These are phyloP conservation scores for Termitomyces titanicus DNA, from an alignment of 768 basidiomycete genomes.

Conservation along the genomic window DNA sequence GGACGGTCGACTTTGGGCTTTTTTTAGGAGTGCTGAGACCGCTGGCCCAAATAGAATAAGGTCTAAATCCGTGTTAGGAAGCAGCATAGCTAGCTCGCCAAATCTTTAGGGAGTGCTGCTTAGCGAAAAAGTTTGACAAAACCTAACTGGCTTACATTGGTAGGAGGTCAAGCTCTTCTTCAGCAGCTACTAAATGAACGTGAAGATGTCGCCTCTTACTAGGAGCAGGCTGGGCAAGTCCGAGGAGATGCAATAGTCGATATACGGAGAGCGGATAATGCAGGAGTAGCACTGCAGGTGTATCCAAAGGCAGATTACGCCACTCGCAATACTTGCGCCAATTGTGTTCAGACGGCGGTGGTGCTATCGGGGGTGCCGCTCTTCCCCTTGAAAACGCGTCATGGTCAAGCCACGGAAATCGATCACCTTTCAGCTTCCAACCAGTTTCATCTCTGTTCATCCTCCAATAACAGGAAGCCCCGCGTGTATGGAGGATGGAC, in stretches of 20 bases:
- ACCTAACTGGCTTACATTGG: slow-evolving; percentile 28
- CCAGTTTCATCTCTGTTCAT: slow-evolving; percentile 27
- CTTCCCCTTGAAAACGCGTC: slow-evolving; percentile 20
- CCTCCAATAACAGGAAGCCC: slow-evolving; percentile 29
- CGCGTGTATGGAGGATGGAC: slow-evolving; percentile 22
- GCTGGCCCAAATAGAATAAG: slow-evolving; percentile 36
- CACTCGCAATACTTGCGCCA: slow-evolving; percentile 45
- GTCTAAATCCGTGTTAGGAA: slow-evolving; percentile 42
- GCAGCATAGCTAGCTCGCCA: slow-evolving; percentile 40
- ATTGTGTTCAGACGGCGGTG: slow-evolving; percentile 22
- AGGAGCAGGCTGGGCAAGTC: slow-evolving; percentile 16
- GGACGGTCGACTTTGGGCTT: slow-evolving; percentile 23
- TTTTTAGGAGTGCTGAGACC: slow-evolving; percentile 26
- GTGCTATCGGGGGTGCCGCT: slow-evolving; percentile 17
- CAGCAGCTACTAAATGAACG: slow-evolving; percentile 35
- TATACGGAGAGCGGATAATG: slow-evolving; percentile 41
- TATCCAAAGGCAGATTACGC: slow-evolving; percentile 38
- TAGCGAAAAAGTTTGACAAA: not conserved
- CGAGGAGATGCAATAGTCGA: slow-evolving; percentile 30
- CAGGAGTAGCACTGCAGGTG: slow-evolving; percentile 39
- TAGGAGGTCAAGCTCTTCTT: slow-evolving; percentile 36
- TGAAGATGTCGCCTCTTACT: slow-evolving; percentile 25
- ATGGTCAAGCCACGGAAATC: slow-evolving; percentile 27
- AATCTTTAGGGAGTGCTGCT: slow-evolving; percentile 22
- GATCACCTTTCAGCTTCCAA: slow-evolving; percentile 32